Percentiles rank a stretch among this genome's conserved stretches.
Evolutionary conservation across 768 basidiomycete species (phyloP).

Genomic region (Calocybe cyanea): DNA sequence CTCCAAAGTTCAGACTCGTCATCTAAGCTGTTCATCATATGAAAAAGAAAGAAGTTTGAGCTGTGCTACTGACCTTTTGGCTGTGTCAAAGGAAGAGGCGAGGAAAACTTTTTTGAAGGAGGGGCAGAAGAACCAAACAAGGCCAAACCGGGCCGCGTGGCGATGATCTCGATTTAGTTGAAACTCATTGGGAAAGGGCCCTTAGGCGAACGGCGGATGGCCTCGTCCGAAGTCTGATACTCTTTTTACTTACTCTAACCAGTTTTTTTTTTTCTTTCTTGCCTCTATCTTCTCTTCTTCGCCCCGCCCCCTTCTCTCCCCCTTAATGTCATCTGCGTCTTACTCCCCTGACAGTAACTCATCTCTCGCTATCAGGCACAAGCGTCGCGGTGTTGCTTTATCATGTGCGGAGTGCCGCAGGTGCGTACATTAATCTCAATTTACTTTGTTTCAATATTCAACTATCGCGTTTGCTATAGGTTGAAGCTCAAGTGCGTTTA

Average conservation of each 20-base stretch:
- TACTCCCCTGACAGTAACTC: constrained; percentile 24
- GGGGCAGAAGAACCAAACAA: constrained; percentile 24
- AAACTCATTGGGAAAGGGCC: constrained; percentile 6
- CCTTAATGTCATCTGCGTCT: constrained; percentile 21
- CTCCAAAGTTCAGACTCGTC: constrained; percentile 77
- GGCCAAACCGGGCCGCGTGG: constrained; percentile 18
- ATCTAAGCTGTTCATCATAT: constrained; percentile 46
- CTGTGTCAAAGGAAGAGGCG: constrained; percentile 11
- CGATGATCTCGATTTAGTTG: constrained; percentile 11
- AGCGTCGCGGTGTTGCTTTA: constrained; percentile 52
- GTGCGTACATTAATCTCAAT: constrained; percentile 27
- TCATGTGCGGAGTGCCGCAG: constrained; percentile 72
- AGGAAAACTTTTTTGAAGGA: constrained; percentile 15
- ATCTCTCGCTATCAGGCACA: constrained; percentile 35
- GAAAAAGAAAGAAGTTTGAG: constrained; percentile 12
- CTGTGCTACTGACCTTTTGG: constrained; percentile 17
- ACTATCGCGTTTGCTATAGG: constrained; percentile 29
- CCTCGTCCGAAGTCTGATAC: constrained; percentile 18
- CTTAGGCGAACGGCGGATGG: constrained; percentile 22
- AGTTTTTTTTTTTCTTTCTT: constrained; percentile 19
- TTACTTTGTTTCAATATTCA: constrained; percentile 10
- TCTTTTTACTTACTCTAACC: constrained; percentile 1
- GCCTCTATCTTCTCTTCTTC: constrained; percentile 23
- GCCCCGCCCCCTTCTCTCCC: constrained; percentile 12
- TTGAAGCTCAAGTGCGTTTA: constrained; percentile 60